phyloP scores from a whole-genome alignment of 2,329 filamentous ascomycete genomes.

The Colletotrichum neosansevieriae region DNA sequence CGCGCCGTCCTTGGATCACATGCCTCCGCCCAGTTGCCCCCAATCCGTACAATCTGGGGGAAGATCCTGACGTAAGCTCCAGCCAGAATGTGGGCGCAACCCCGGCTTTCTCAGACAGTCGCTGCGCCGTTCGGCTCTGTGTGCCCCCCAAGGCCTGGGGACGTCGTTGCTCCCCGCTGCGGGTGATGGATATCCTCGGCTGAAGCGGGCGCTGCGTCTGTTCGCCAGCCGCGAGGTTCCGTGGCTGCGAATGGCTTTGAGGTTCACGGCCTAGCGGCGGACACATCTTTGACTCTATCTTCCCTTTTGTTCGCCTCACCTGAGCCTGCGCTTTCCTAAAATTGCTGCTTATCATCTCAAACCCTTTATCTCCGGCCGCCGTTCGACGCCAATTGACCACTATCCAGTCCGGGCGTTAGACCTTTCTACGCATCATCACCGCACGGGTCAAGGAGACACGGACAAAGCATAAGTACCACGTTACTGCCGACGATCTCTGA shows the following conservation, averaged over 20 bases:
- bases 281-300: constrained; percentile 30
- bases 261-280: constrained; percentile 37
- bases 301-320: background rate
- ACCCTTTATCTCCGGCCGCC: constrained; percentile 20
- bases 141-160: constrained; percentile 15
- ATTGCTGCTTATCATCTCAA: constrained; percentile 5
- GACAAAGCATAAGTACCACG: constrained; percentile 34
- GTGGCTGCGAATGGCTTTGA: constrained; percentile 39
- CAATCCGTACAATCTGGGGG: background rate
- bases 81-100: constrained; percentile 14
- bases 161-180: constrained; percentile 24
- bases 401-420: constrained; percentile 24
- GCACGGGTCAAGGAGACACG: constrained; percentile 19
- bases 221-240: constrained; percentile 34
- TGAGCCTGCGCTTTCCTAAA: background rate
- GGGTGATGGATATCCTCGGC: constrained; percentile 45
- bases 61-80: constrained; percentile 38
- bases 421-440: constrained; percentile 12
- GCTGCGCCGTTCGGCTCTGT: constrained; percentile 22
- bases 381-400: constrained; percentile 28
- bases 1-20: constrained; percentile 24
- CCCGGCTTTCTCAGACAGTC: constrained; percentile 16
- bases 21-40: constrained; percentile 25
- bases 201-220: constrained; percentile 40
- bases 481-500: constrained; percentile 24